phyloP scores from a whole-genome alignment of 306 rosid genomes.

The Vigna nakashimae region DNA sequence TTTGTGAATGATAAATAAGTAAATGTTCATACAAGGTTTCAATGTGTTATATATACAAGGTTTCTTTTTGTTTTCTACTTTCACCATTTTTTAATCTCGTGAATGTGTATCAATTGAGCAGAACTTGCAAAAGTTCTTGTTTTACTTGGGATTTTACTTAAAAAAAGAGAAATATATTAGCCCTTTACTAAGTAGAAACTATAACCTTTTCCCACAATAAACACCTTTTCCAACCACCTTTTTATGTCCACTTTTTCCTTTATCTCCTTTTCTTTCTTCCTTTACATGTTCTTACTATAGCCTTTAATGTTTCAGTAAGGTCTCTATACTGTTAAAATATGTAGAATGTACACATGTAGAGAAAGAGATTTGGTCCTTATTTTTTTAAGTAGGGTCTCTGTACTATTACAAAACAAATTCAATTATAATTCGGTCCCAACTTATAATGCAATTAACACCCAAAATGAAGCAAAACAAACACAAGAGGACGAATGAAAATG shows the following conservation, averaged over 20 bases:
- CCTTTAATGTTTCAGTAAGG: background rate
- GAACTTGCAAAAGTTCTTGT: constrained; percentile 30
- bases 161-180: constrained; percentile 39
- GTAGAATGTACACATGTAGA: no score
- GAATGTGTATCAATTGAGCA: constrained; percentile 32
- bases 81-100: constrained; percentile 13
- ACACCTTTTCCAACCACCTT: constrained; percentile 52
- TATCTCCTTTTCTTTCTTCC: constrained; percentile 26
- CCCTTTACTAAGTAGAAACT: constrained; percentile 55
- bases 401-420: no score
- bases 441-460: no score
- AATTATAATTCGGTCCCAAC: no score
- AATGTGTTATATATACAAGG: background rate
- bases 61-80: background rate
- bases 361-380: no score
- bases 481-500: no score
- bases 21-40: no score
- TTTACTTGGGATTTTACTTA: constrained; percentile 64
- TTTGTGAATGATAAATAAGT: no score
- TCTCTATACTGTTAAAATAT: no score
- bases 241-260: constrained; percentile 46
- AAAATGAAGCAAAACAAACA: no score
- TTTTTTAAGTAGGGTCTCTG: no score
- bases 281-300: constrained; percentile 3
- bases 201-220: constrained; percentile 47